phyloP scores from a whole-genome alignment of 257 asterid genomes.

The Scutellaria barbata region DNA sequence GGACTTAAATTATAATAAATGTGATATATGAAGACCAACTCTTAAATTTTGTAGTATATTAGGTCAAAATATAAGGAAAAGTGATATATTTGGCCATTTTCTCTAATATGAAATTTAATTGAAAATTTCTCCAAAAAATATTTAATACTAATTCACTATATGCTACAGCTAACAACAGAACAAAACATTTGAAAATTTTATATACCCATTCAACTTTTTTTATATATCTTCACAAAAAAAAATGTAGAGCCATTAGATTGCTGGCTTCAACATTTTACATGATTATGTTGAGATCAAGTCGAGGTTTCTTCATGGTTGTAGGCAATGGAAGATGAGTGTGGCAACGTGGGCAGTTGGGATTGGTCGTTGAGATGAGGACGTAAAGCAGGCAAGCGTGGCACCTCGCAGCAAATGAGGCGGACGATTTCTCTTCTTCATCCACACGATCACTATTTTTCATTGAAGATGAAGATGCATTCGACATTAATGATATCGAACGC shows the following conservation, averaged over 20 bases:
- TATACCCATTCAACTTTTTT: neutral
- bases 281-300: constrained; percentile 53
- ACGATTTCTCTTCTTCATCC: constrained; percentile 31
- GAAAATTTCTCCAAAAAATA: too few species aligned
- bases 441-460: constrained; percentile 40
- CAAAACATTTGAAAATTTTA: neutral
- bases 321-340: constrained; percentile 43
- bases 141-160: too few species aligned
- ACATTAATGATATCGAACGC: constrained; percentile 44
- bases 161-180: too few species aligned
- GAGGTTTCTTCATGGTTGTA: constrained; percentile 40
- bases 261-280: constrained; percentile 34
- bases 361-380: constrained; percentile 42
- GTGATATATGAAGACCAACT: too few species aligned
- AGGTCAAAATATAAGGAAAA: too few species aligned
- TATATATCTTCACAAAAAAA: constrained; percentile 55
- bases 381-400: constrained; percentile 52
- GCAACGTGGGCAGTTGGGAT: constrained; percentile 57
- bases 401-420: constrained; percentile 45
- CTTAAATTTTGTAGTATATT: too few species aligned
- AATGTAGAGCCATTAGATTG: constrained; percentile 19
- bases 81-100: too few species aligned
- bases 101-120: too few species aligned
- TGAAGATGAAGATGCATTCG: constrained; percentile 71
- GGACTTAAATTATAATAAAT: too few species aligned